Base-by-base conservation (phyloP, 2,329 filamentous ascomycete species). In the Neoscytalidium dimidiatum region DNA sequence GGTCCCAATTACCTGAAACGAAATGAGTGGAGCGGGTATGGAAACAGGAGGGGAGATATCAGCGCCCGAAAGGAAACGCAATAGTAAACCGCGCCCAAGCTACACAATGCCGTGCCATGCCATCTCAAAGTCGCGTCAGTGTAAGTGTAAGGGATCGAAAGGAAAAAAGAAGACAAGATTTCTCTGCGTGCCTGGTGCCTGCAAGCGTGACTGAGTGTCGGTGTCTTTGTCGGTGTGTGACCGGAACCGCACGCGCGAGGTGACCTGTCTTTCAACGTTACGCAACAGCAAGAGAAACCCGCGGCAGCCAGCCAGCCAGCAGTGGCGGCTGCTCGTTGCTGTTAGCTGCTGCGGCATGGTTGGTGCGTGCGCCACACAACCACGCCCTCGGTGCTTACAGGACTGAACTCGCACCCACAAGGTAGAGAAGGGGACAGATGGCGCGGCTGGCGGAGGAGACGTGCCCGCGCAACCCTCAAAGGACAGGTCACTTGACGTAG, bases 321-420 rank as follows among this genome's bases (percentile, higher is more conserved):
- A 38, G 56, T 60, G 56, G 41, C 56, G 56, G 56, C 56, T 46
- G 56, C 52, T 28, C 29, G 21, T 33, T 43, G 35, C 33, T 57
- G 52, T 29, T 57, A 43, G 52, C 52, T 57, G 52, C 52, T 29
- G 56, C 56, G 56, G 56, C 26, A 41, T 41, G 33, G 23, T 46
- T 26, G n/a, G 41, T 60, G 56, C 38, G 56, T 31, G 28, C 56
- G 41, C 56, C 26, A 31, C n/a, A 41, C 28, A 60, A 46, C 56
- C 56, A 60, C 56, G 46, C 41, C 26, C 7, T 23, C 56, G 56
- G 56, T 46, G 23, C 41, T 46, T 28, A 44, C 26, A 26, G 33
- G 4, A 8, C 6, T n/a, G 29, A 19, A 14, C 19, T 28, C 29
- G 23, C 8, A 26, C 26, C 38, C 11, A 41, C 4, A 17, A 13